Base-by-base conservation (phyloP, 2,329 filamentous ascomycete species). In the Penicillium sp. region DNA sequence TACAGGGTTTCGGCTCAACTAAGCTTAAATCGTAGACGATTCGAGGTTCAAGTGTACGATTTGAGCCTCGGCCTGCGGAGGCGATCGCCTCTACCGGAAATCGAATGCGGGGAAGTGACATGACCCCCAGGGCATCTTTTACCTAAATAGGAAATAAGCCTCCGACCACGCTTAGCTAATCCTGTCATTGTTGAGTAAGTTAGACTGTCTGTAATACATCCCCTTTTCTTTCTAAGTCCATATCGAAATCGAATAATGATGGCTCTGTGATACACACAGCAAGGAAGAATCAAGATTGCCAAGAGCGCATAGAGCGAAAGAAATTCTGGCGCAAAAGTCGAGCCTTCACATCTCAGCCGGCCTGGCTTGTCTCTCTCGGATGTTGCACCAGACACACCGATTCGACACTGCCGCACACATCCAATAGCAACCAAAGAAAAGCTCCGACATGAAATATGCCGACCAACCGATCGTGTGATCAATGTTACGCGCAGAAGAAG, bases 401-500 rank as follows among this genome's bases (percentile, higher is more conserved):
- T 35, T 49, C 18, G 46, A 49, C 46, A 19, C n/a, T 49, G 6
- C 33, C 3, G 3, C 13, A 31, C 22, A 9, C 33, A 39, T 37
- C 39, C 31, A 54, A 54, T 54, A 36, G 14, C 35, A 24, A 27
- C 41, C 19, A 14, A n/a, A 46, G 24, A 16, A 54, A 52, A 41
- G 37, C 37, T 54, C 51, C 40, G 41, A 54, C 41, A 46, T 27
- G 31, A 35, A 44, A 35, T n/a, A 54, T 54, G 51, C 51, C 41
- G 19, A 43, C 31, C 24, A n/a, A 18, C 14, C 51, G 51, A 44
- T 44, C 51, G 39, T 54, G 51, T 36, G 51, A 54, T 41, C 51
- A 54, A n/a, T 54, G 51, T 44, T 54, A 54, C 24, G 18, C 31
- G 31, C 40, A 54, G 51, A 54, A 54, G 41, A 54, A 54, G 51